These are phyloP conservation scores for Podospora pseudopauciseta DNA, from an alignment of 495 filamentous ascomycete species.

Conservation along the genomic window DNA sequence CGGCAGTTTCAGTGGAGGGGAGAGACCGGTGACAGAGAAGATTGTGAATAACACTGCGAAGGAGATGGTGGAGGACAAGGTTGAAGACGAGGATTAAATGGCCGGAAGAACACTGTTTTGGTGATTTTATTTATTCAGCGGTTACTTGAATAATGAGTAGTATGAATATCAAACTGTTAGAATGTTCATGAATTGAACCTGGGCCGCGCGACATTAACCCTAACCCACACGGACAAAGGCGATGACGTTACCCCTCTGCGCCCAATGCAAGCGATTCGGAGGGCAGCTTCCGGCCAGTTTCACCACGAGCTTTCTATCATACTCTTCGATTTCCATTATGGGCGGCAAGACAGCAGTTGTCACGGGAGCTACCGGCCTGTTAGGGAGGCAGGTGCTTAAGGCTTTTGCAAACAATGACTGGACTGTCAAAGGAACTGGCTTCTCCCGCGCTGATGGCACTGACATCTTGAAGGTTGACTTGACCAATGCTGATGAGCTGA, in stretches of 20 bases:
- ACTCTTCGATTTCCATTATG: conserved; percentile 14
- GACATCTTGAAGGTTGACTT: conserved; percentile 75
- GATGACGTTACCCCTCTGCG: conserved; percentile 19
- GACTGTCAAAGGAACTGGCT: conserved; percentile 77
- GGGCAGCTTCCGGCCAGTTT: background rate
- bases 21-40: conserved; percentile 30
- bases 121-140: background rate
- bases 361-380: conserved; percentile 80
- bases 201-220: background rate
- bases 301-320: background rate
- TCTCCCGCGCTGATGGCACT: conserved; percentile 65
- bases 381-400: conserved; percentile 76
- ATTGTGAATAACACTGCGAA: conserved; percentile 42
- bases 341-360: conserved; percentile 59
- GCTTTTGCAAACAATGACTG: conserved; percentile 68
- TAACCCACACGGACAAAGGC: background rate
- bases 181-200: background rate
- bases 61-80: conserved; percentile 46
- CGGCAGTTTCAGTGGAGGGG: background rate
- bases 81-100: conserved; percentile 44
- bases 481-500: conserved; percentile 57
- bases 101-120: background rate
- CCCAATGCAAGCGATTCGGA: background rate
- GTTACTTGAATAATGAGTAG: background rate
- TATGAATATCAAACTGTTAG: background rate